Base-by-base conservation (phyloP, 1,284 basidiomycete species). In the Apiotrichum gracile region DNA sequence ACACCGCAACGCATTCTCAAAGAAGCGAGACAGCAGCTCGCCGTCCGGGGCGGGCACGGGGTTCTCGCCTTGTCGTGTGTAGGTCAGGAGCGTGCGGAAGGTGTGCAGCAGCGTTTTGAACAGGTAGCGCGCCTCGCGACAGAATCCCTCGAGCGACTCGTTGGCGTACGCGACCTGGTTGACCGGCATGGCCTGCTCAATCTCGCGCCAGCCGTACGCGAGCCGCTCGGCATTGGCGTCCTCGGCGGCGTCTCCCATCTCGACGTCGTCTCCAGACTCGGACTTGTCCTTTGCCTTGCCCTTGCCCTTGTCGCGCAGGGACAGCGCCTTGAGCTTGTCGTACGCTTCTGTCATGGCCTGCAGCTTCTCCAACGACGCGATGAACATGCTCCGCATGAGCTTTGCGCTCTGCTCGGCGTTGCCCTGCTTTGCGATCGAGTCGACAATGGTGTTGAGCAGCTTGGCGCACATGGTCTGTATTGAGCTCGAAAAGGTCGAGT, bases 381-480 rank as follows among this genome's bases (percentile, higher is more conserved):
- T 86, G 57, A 97, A 81, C 72, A 97, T 85, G 46, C 83, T 80
- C 43, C 78, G 78, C 33, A 97, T 76, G 31, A 92, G 78, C 54
- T 81, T 79, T 5, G 82, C 81, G 5, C 88, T 85, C 53, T 79
- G 85, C 54, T 82, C 80, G 29, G 82, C 77, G 14, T 85, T 82
- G 44, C 86, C 86, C 73, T 92, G 91, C 41, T 78, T 73, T 19
- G 86, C 76, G 49, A 96, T 86, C 41, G 85, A 83, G 60, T 98
- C 96, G 49, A 91, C 82, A 33, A 97, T 80, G 59, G 87, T 91
- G 67, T 91, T 88, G 65, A 97, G 85, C 72, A 97, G 85, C 76
- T 97, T 98, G 57, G 88, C 87, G 61, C 90, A 92, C 76, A 97
- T 83, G 16, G 89, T 89, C 70, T 97, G 92, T 35, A 94, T 84